Evolutionary conservation across 306 rosid genomes (phyloP).

Genomic region (Ammopiptanthus mongolicus): DNA sequence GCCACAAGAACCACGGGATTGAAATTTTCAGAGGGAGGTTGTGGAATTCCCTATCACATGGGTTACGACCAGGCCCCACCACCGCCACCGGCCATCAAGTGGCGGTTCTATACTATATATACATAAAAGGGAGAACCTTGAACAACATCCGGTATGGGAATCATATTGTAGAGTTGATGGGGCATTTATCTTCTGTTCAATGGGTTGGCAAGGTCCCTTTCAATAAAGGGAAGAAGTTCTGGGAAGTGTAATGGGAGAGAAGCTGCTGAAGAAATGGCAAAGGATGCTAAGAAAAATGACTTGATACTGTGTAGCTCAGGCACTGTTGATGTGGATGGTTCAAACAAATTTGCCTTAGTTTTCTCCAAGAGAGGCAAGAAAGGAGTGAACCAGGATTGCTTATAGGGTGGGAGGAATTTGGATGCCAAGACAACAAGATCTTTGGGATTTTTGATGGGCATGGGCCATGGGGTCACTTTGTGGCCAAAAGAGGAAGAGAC

Average conservation of each 20-base stretch:
- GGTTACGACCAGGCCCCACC: too few species aligned
- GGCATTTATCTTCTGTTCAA: constrained; percentile 69
- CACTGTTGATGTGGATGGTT: constrained; percentile 46
- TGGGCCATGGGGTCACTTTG: constrained; percentile 94
- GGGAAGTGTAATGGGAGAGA: constrained; percentile 49
- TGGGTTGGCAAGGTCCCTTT: constrained; percentile 60
- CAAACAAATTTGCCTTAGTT: constrained; percentile 71
- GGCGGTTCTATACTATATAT: constrained; percentile 21
- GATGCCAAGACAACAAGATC: constrained; percentile 88
- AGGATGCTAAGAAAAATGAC: constrained; percentile 75
- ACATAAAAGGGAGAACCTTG: constrained; percentile 6
- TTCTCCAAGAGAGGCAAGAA: constrained; percentile 77
- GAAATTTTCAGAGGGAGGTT: too few species aligned
- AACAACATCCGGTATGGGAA: too few species aligned
- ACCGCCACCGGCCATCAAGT: too few species aligned
- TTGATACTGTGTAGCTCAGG: constrained; percentile 57
- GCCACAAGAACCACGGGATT: too few species aligned
- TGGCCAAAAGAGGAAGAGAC: constrained; percentile 73
- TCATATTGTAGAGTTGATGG: constrained; percentile 40
- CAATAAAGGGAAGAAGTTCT: constrained; percentile 43
- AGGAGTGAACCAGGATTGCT: constrained; percentile 93
- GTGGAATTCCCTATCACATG: too few species aligned
- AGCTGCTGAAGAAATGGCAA: constrained; percentile 73
- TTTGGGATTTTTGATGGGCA: constrained; percentile 94
- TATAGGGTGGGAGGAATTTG: constrained; percentile 98